Conservation (phyloP, 139 green algal genomes). For the Haematococcus lacustris region DNA sequence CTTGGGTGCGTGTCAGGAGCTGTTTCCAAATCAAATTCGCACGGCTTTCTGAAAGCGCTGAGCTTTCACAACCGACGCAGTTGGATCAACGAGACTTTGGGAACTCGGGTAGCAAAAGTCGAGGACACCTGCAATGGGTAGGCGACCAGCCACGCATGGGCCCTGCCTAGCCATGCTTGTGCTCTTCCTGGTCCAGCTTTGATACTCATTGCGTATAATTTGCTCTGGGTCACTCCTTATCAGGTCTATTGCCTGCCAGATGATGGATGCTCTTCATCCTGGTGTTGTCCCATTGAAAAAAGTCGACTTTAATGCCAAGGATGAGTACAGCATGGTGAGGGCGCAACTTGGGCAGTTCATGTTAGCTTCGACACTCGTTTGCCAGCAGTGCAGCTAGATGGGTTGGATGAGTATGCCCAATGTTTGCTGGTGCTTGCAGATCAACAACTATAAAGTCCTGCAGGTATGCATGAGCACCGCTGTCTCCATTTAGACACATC, state of each 20-base stretch:
- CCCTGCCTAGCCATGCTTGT: not conserved
- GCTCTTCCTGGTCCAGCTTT: not conserved
- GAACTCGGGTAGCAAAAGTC: slow-evolving; percentile 75
- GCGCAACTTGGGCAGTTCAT: not conserved
- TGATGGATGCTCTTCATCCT: slow-evolving; percentile 87
- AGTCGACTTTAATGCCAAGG: slow-evolving; percentile 95
- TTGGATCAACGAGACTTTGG: slow-evolving; percentile 88
- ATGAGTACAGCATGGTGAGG: slow-evolving; percentile 78
- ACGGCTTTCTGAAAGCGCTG: not conserved
- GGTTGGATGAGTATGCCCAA: slow-evolving; percentile 91
- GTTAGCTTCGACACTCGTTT: not conserved
- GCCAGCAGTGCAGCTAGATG: not conserved
- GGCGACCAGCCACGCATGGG: not conserved
- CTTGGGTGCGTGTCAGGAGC: not conserved
- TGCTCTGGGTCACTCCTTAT: not conserved
- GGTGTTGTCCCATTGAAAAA: slow-evolving; percentile 80
- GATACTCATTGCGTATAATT: not conserved
- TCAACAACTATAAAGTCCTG: slow-evolving; percentile 96
- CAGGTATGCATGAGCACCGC: slow-evolving; percentile 68
- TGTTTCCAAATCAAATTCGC: not conserved
- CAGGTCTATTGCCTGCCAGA: slow-evolving; percentile 65
- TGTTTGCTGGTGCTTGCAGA: slow-evolving; percentile 34
- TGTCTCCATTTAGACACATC: not conserved
- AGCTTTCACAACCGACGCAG: not conserved
- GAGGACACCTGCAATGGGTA: slow-evolving; percentile 60